Percentiles rank a stretch among this genome's conserved stretches.
Evolutionary conservation across 805 yeast genomes (phyloP).

Genomic region (Zygotorulaspora chibaensis): DNA sequence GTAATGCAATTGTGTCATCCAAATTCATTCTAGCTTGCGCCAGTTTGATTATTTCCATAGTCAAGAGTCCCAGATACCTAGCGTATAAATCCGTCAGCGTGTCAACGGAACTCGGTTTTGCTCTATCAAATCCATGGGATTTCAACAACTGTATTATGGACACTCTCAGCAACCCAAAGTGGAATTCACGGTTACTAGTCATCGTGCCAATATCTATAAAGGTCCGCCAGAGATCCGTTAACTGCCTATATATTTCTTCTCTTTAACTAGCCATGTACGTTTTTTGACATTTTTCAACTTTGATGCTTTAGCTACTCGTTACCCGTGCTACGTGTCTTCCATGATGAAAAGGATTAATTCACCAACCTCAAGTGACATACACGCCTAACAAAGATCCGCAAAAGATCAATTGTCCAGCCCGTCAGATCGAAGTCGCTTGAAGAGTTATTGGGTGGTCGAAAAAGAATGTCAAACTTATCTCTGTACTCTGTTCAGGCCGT

Average conservation of each 20-base stretch:
- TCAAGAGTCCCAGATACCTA: constrained; percentile 54
- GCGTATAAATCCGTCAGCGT: constrained; percentile 72
- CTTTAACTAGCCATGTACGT: background rate
- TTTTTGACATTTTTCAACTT: background rate
- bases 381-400: background rate
- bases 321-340: constrained; percentile 3
- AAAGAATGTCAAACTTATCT: constrained; percentile 44
- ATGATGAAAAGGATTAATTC: constrained; percentile 1
- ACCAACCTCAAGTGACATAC: background rate
- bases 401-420: too few species aligned
- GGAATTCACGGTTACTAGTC: constrained; percentile 39
- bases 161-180: constrained; percentile 44
- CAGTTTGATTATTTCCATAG: constrained; percentile 46
- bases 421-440: too few species aligned
- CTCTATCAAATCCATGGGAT: constrained; percentile 78
- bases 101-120: constrained; percentile 67
- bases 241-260: background rate
- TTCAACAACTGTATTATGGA: constrained; percentile 56
- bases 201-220: constrained; percentile 4
- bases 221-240: background rate
- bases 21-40: constrained; percentile 46
- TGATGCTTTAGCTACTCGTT: background rate
- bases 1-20: constrained; percentile 43
- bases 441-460: too few species aligned
- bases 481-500: constrained; percentile 80